Evolutionary conservation across 331 rosid genomes (phyloP).

Genomic region (Malus hybrid): DNA sequence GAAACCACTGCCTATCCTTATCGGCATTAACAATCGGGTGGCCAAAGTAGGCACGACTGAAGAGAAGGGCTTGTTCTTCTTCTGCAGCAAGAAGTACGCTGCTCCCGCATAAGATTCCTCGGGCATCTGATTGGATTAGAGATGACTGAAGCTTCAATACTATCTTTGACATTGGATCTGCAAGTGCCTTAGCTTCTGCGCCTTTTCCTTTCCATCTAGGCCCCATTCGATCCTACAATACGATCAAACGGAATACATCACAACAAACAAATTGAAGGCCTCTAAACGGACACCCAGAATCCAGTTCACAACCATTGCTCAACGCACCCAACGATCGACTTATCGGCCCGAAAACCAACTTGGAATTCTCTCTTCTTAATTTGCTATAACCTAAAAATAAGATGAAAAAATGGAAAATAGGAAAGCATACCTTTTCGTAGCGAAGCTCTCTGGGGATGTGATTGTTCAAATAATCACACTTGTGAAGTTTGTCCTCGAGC

Average conservation of each 20-base stretch:
- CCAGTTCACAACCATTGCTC: background rate
- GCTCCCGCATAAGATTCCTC: constrained; percentile 43
- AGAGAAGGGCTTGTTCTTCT: constrained; percentile 46
- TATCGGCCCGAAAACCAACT: background rate
- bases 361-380: background rate
- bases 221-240: constrained; percentile 32
- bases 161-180: constrained; percentile 66
- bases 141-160: constrained; percentile 53
- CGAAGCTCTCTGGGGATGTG: too few species aligned
- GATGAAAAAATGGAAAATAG: too few species aligned
- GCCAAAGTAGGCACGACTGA: constrained; percentile 66
- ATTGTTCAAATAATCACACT: too few species aligned
- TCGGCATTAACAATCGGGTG: constrained; percentile 39
- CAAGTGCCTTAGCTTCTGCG: constrained; percentile 55
- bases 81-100: constrained; percentile 36
- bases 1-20: constrained; percentile 54
- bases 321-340: background rate
- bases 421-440: too few species aligned
- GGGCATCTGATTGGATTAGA: constrained; percentile 37
- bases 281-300: background rate
- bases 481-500: too few species aligned
- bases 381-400: background rate
- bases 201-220: constrained; percentile 88
- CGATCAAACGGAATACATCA: background rate
- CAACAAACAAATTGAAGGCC: background rate